Evolutionary conservation across 768 basidiomycete species (phyloP), one percentile per base, ranked within the genome.

Genomic region (Chalciporus pseudorubinellus): DNA sequence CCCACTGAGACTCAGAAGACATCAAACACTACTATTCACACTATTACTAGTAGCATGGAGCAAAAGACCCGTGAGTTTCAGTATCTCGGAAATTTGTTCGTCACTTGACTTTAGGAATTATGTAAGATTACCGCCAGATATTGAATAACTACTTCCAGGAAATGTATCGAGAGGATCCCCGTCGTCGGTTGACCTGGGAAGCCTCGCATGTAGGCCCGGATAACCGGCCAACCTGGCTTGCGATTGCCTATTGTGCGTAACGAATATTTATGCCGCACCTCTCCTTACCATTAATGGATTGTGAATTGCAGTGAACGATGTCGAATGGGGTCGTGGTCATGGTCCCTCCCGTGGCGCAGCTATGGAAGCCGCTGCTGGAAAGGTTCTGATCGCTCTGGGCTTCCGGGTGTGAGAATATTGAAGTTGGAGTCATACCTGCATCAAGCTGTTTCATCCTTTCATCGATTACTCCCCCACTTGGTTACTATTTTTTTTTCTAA

Each of bases 121-220:
- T 48, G 13, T 16, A 33, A 65, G 64, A 57, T 16, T 44, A 56
- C 39, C 62, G 64, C 28, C 65, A 67, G 36, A 24, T 1, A 3
- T 41, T 65, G 33, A 64, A 65, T 16, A 65, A 65, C 38, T 46
- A 64, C 44, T 26, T 65, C 12, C 64, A 65, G 39, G 38, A 24
- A 11, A 31, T 48, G 12, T 47, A 56, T 39, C 52, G 62, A 51
- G 51, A 50, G 18, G 50, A 58, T 12, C 52, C 59, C 12, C 38
- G 45, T 33, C 50, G 39, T 13, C 52, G 39, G 14, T 40, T 65
- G 40, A 51, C 42, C 19, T 65, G 64, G 64, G 55, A 62, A 47
- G 51, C 16, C 0, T 51, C 48, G 4, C 10, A 3, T 1, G 48
- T 52, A 2, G 65, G 64, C 7, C 55, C 64, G 31, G 48, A 56